Percentiles rank a stretch among this genome's conserved stretches.
Conservation (phyloP, 169 alveolate species). For the Eimeria tenella region DNA sequence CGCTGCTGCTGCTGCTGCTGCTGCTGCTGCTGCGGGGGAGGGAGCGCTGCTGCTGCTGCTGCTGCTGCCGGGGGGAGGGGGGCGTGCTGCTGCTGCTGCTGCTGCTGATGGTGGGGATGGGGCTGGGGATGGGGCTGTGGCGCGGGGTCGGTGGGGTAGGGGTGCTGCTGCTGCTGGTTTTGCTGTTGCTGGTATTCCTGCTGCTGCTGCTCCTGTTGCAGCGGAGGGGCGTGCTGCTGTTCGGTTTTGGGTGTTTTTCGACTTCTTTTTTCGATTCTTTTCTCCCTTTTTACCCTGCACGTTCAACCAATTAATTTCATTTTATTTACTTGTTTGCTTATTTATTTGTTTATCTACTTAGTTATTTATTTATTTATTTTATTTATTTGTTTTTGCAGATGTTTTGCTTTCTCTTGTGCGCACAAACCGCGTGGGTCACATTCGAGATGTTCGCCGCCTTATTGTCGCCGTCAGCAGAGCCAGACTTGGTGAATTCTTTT, state of each 20-base stretch:
- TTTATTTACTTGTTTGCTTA: neutral
- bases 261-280: neutral
- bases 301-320: neutral
- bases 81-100: too few species aligned
- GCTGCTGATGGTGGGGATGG: too few species aligned
- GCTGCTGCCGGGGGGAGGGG: too few species aligned
- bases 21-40: too few species aligned
- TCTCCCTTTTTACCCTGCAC: neutral
- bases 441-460: slow-evolving; percentile 95
- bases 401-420: slow-evolving; percentile 94
- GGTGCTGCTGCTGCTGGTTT: too few species aligned
- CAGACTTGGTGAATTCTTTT: slow-evolving; percentile 87
- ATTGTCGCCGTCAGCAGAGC: slow-evolving; percentile 97
- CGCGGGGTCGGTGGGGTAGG: too few species aligned
- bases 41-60: too few species aligned
- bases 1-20: neutral
- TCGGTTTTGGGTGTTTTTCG: too few species aligned
- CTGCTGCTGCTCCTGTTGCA: too few species aligned
- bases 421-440: slow-evolving; percentile 90
- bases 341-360: neutral
- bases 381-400: slow-evolving; percentile 59
- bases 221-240: too few species aligned
- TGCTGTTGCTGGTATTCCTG: too few species aligned
- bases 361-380: neutral
- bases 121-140: too few species aligned